Evolutionary conservation across 2,329 filamentous ascomycete species (phyloP).

Genomic region (Alternaria hordeiaustralica): DNA sequence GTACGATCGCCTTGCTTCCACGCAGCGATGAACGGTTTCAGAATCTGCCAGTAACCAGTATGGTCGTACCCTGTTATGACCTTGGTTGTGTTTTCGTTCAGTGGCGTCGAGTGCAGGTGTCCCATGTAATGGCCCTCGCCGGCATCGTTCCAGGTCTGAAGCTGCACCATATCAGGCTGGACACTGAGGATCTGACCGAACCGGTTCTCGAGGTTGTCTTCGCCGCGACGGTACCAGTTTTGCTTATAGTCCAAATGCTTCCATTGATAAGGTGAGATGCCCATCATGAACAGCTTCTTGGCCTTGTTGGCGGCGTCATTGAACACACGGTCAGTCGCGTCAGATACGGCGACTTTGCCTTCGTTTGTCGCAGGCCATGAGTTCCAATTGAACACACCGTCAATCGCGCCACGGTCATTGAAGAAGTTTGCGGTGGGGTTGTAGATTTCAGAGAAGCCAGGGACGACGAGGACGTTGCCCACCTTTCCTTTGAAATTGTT

Average conservation of each 20-base stretch:
- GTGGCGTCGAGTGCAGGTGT: constrained; percentile 38
- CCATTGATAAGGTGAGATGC: constrained; percentile 31
- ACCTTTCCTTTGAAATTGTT: constrained; percentile 34
- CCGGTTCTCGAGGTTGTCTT: constrained; percentile 45
- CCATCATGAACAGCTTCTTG: constrained; percentile 51
- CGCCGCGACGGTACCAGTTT: constrained; percentile 47
- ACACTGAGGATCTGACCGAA: constrained; percentile 38
- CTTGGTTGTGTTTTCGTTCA: too few relatives aligned
- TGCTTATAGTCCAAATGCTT: too few relatives aligned
- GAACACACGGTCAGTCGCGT: constrained; percentile 36
- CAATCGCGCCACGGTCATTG: constrained; percentile 30
- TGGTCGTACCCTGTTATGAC: constrained; percentile 35
- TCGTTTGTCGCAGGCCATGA: constrained; percentile 38
- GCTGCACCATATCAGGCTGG: constrained; percentile 49
- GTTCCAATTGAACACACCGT: constrained; percentile 50
- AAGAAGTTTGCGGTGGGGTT: constrained; percentile 31
- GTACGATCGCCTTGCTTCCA: constrained; percentile 44
- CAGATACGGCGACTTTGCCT: constrained; percentile 34
- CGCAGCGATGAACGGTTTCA: constrained; percentile 47
- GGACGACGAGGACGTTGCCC: constrained; percentile 39
- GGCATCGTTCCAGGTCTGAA: constrained; percentile 53
- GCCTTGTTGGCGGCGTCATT: constrained; percentile 36
- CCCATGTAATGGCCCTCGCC: constrained; percentile 52
- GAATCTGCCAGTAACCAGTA: constrained; percentile 44
- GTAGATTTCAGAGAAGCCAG: constrained; percentile 35